Evolutionary conservation across 176 grass and related monocot genomes (phyloP), one percentile per base, ranked within the genome.

Genomic region (Tuctoria greenei): DNA sequence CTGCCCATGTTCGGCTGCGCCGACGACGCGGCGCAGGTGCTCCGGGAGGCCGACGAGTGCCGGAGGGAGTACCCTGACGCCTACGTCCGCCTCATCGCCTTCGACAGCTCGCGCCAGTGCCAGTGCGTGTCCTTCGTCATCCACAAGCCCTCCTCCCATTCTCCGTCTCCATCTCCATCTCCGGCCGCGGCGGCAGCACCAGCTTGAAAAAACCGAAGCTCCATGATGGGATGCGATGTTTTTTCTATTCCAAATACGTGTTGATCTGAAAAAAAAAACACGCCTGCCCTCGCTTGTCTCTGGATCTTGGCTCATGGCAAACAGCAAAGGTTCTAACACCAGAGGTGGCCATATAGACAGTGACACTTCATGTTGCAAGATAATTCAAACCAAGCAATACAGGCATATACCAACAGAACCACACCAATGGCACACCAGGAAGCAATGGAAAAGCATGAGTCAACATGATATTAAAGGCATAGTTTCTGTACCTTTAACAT

Each of bases 121-220:
- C 91, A 93, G 69, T 90, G 69, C 91, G 66, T 86, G 79, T 90
- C 88, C 39, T 78, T 90, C 59, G 66, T 93, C 80, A 69, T 90
- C 69, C 91, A 88, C 37, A 90, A 83, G 66, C 88, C 85, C 5
- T 63, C 10, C 7, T 63, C 10, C 7, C 26, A 27, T 5, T 6
- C 23, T 4, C 68, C 17, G 18, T 49, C 37, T 31, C 31, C 2
- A 6, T n/a, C n/a, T n/a, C 4, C 10, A 1, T 0, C 10, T 6
- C 16, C 13, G 2, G 34, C 18, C 6, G 20, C 65, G 25, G 24
- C 39, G 4, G 6, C 43, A 31, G 31, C 3, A 31, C 1, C 74
- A 2, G 7, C 45, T 42, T 50, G 21, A 13, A 64, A 16, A 10
- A 41, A 10, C 15, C 23, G 38, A 43, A 10, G 37, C 71, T n/a